Evolutionary conservation across 805 yeast genomes (phyloP), one percentile per base, ranked within the genome.

Genomic region (Allodekkera sacchari): DNA sequence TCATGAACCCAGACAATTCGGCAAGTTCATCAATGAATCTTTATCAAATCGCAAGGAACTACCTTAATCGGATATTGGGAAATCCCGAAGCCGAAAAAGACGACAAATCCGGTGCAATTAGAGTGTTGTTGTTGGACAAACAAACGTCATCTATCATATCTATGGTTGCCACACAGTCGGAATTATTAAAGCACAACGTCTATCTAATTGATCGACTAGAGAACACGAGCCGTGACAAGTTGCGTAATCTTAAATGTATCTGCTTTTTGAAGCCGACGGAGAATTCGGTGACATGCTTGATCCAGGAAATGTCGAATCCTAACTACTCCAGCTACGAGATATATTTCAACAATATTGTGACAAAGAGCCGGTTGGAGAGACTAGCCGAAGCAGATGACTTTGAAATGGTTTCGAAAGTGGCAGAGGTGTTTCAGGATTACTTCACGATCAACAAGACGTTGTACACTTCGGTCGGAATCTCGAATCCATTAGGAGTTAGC

Each of bases 311-410:
- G 32, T 59, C 70, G 22, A 64, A 65, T 35, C 98, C 98, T 0
- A 85, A 77, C 45, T 92, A 87, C 58, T 72, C 77, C 22, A 67
- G 65, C 22, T 92, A 92, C 56, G 78, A 79, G 47, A 53, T 92
- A 13, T 84, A 67, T 47, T 85, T 89, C 64, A 81, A 75, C 51
- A 87, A 87, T 52, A 63, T 74, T 11, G 68, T 88, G 19, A 66
- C 74, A 31, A 92, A 89, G 57, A 64, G 77, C 17, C 82, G 83
- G 41, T 55, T 92, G 43, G 99, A 92, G 52, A 66, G 83, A 31
- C 52, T 92, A 28, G 97, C 98, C 0, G 95, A 85, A 53, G 71
- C 83, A 3, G 99, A 92, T 54, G 92, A 83, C 48, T 65, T 77
- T 46, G 97, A 89, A 51, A 74, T 76, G 7, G 81, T 92, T 7